Percentiles rank a stretch among this genome's conserved stretches.
Conservation (phyloP, 345 rosid species). For the Eutrema yunnanense region DNA sequence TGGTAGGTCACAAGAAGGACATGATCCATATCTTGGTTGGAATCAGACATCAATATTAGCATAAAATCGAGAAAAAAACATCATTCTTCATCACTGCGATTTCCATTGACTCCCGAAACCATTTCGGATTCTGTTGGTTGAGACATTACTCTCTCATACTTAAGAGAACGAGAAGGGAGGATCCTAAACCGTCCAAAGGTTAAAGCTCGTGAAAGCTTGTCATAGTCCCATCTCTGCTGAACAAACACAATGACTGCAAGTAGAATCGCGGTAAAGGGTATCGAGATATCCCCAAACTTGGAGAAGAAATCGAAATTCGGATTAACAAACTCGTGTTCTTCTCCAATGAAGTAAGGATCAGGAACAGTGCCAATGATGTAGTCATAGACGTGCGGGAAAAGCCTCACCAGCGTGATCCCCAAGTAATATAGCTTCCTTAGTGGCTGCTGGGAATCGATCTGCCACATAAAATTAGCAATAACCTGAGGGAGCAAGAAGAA, state of each 20-base stretch:
- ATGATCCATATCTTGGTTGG: constrained; percentile 5
- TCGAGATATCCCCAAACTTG: constrained; percentile 64
- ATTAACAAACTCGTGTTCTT: constrained; percentile 66
- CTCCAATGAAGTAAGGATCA: constrained; percentile 56
- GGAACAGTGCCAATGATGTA: constrained; percentile 45
- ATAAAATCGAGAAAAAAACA: constrained; percentile 5
- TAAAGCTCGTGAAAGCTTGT: constrained; percentile 52
- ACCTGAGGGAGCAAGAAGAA: constrained; percentile 90
- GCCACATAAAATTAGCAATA: constrained; percentile 68
- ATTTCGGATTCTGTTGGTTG: constrained; percentile 53
- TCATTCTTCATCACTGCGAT: constrained; percentile 42
- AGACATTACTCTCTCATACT: constrained; percentile 63
- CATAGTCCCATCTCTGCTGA: constrained; percentile 84
- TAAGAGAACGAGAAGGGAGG: constrained; percentile 52
- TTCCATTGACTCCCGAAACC: constrained; percentile 37
- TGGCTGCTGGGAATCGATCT: constrained; percentile 51
- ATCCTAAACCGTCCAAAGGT: constrained; percentile 43
- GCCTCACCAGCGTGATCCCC: constrained; percentile 63
- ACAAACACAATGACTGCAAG: constrained; percentile 49
- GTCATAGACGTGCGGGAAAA: constrained; percentile 78
- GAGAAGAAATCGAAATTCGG: constrained; percentile 68
- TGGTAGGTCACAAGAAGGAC: constrained; percentile 10
- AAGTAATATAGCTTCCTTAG: constrained; percentile 56
- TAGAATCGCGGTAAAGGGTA: constrained; percentile 54
- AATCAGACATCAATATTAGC: constrained; percentile 1